Conservation (phyloP, 1,284 basidiomycete genomes). For the Tetrapyrgos nigripes region DNA sequence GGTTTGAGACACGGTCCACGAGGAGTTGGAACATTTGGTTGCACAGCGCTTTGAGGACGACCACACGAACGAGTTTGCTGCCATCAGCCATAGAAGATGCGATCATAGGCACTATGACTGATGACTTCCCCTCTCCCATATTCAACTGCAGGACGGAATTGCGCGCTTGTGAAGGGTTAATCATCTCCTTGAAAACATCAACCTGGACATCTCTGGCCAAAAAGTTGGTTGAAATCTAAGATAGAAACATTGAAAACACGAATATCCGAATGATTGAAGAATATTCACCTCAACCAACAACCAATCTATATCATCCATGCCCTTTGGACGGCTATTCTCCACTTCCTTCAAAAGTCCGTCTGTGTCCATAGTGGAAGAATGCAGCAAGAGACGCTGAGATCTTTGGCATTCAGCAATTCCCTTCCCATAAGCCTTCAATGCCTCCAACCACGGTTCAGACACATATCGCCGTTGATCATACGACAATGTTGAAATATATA, state of each 20-base stretch:
- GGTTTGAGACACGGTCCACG: conserved; percentile 46
- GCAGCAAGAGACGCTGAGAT: conserved; percentile 34
- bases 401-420: conserved; percentile 39
- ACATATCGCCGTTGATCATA: conserved; percentile 16
- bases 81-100: conserved; percentile 47
- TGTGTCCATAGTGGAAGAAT: conserved; percentile 15
- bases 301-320: conserved; percentile 45
- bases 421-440: conserved; percentile 32
- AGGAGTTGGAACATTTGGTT: conserved; percentile 56
- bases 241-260: conserved; percentile 1
- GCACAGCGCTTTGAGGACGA: conserved; percentile 49
- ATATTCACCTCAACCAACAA: conserved; percentile 49
- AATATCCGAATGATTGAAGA: neutral
- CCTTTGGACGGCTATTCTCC: conserved; percentile 30
- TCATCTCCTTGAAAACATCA: conserved; percentile 52
- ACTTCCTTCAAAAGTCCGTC: conserved; percentile 42
- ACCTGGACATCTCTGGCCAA: conserved; percentile 46
- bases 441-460: conserved; percentile 31
- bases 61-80: conserved; percentile 48
- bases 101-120: conserved; percentile 53
- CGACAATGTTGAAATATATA: too few relatives aligned
- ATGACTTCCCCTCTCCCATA: conserved; percentile 65
- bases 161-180: conserved; percentile 37
- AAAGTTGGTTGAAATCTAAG: conserved; percentile 51
- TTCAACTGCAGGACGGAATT: conserved; percentile 56